phyloP scores from a whole-genome alignment of 306 rosid genomes.

The Acacia melanoxylon region DNA sequence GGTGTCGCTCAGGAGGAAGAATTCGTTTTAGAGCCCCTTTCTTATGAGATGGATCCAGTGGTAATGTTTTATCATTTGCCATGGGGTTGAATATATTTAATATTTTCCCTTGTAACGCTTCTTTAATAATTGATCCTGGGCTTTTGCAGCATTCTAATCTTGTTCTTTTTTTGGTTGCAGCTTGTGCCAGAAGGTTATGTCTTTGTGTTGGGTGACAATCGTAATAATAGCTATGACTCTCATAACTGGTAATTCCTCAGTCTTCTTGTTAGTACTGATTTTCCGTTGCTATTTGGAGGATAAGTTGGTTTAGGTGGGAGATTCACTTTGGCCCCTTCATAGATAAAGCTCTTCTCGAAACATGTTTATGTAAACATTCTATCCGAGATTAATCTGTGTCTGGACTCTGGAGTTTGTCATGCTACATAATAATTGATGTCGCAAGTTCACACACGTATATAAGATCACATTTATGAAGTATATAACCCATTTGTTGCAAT shows the following conservation, averaged over 20 bases:
- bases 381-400: conserved; percentile 1
- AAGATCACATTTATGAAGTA: background rate
- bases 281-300: conserved; percentile 17
- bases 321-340: conserved; percentile 25
- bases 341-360: conserved; percentile 39
- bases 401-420: background rate
- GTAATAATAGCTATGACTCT: conserved; percentile 92
- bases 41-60: conserved; percentile 76
- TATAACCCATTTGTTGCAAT: conserved; percentile 32
- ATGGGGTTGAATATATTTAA: background rate
- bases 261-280: conserved; percentile 30
- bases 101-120: background rate
- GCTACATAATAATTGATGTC: background rate
- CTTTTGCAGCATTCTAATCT: conserved; percentile 4
- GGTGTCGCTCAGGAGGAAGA: conserved; percentile 72
- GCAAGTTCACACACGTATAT: background rate
- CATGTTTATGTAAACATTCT: conserved; percentile 40
- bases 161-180: conserved; percentile 47
- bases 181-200: conserved; percentile 90
- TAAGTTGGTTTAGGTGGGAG: conserved; percentile 29
- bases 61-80: conserved; percentile 37
- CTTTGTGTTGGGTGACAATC: conserved; percentile 96
- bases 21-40: conserved; percentile 75
- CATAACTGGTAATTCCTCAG: conserved; percentile 73
- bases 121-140: conserved; percentile 3